Percentiles rank a stretch among this genome's conserved stretches.
Evolutionary conservation across 371 early-diverging fungal species (phyloP).

Genomic region (Polyrhizophydium stewartii): DNA sequence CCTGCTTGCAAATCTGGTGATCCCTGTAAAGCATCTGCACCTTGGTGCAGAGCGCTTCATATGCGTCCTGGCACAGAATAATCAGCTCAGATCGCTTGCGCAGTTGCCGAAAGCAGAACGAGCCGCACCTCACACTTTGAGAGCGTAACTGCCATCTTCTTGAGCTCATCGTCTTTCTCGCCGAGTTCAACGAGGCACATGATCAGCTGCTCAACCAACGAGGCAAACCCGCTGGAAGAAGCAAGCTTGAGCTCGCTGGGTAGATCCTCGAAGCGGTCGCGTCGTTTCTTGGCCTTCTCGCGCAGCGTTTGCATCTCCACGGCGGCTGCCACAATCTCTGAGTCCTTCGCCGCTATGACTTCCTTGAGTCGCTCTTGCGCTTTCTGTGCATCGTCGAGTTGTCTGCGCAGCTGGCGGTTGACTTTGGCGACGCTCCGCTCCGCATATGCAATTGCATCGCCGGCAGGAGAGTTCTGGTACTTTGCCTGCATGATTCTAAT

Average conservation of each 20-base stretch:
- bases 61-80: conserved; percentile 9
- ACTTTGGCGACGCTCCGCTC: background rate
- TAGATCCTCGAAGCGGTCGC: conserved; percentile 4
- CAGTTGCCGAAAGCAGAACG: too few species aligned
- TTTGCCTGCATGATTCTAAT: background rate
- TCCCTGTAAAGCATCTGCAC: conserved; percentile 24
- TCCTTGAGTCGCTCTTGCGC: background rate
- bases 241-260: conserved; percentile 23
- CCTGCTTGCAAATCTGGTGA: conserved; percentile 9
- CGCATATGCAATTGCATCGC: background rate
- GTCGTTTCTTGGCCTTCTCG: background rate
- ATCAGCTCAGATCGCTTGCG: too few species aligned
- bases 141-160: background rate
- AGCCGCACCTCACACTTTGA: too few species aligned
- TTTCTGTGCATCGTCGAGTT: background rate
- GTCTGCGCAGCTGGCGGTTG: background rate
- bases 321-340: background rate
- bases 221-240: conserved; percentile 21
- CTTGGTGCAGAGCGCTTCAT: conserved; percentile 12
- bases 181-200: conserved; percentile 21
- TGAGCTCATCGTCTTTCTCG: conserved; percentile 19
- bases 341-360: background rate
- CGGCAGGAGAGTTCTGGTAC: background rate
- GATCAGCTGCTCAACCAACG: conserved; percentile 31
- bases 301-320: background rate